These are phyloP conservation scores for Trichaptum fuscoviolaceum DNA, from an alignment of 768 basidiomycete species.

Conservation along the genomic window DNA sequence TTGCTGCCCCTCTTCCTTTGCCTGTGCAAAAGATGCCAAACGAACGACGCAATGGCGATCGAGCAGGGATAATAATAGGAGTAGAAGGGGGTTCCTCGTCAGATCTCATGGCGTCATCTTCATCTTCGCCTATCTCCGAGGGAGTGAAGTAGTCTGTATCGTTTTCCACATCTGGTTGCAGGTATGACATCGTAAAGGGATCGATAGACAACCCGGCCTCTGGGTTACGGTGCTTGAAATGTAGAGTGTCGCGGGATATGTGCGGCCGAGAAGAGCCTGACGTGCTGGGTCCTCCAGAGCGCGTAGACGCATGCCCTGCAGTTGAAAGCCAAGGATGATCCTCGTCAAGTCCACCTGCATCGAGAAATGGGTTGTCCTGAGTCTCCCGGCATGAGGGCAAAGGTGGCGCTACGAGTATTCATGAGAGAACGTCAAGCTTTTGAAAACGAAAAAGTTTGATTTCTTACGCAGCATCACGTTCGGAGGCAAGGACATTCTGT, in stretches of 20 bases:
- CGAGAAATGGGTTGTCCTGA: neutral
- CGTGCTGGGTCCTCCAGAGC: no score
- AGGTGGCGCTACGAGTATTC: neutral
- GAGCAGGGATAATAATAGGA: neutral
- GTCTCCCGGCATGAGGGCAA: neutral
- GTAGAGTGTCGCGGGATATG: neutral
- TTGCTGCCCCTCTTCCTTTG: slow-evolving; percentile 22
- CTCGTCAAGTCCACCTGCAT: neutral
- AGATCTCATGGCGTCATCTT: neutral
- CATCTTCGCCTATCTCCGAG: neutral
- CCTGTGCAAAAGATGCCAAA: slow-evolving; percentile 36
- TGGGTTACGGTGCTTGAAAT: neutral
- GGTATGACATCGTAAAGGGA: neutral
- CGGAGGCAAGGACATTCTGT: neutral
- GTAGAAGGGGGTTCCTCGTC: neutral
- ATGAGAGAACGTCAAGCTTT: neutral
- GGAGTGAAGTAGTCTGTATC: neutral
- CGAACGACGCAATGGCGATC: slow-evolving; percentile 16
- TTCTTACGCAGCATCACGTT: slow-evolving; percentile 1
- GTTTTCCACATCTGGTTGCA: neutral
- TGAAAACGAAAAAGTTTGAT: neutral
- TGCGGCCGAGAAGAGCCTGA: neutral
- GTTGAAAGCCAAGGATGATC: neutral
- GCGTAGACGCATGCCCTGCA: neutral
- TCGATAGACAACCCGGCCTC: neutral